Evolutionary conservation across 768 basidiomycete genomes (phyloP), one percentile per base, ranked within the genome.

Genomic region (Lepiota brunneoincarnata): DNA sequence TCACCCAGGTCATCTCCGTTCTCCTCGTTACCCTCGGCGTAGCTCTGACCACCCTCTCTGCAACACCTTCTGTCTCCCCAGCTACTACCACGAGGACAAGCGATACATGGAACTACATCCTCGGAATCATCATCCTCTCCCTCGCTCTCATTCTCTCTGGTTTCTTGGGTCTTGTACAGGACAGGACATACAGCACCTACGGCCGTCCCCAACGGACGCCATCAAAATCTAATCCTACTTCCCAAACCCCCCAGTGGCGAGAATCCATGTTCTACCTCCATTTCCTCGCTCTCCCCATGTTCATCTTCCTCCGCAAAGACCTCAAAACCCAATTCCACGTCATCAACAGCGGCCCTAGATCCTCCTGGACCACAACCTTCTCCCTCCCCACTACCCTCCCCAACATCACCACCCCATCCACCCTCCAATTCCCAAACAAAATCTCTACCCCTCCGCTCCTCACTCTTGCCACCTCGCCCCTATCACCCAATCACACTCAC

Each of bases 181-280:
- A 98, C 63, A 77, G 80, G 73, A 91, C 91, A 4, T 91, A 86
- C 63, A 57, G 75, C n/a, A 70, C 66, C 45, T 71, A 75, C 50
- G 69, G 70, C 7, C 62, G 66, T 20, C 59, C 37, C 10, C 52
- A 51, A 40, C 41, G 39, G 47, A 17, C 44, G 37, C 2, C 36
- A 45, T 7, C 38, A 55, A 40, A 41, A 42, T 24, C 48, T 23
- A 54, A 51, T 7, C 53, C 60, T 4, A 57, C 50, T 1, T 53
- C 64, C 15, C 45, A 36, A 44, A 39, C 51, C 11, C 52, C 52
- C 18, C 57, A 56, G 28, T 97, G 94, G 94, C 83, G 88, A 63
- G 94, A 97, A 70, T 86, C 83, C 46, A 84, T 98, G 81, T 98
- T 96, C 72, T 98, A 93, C 72, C 77, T 91, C 18, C 91, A 93